Conservation (phyloP, 73 alveolate genomes). For the Effrenium voratum region DNA sequence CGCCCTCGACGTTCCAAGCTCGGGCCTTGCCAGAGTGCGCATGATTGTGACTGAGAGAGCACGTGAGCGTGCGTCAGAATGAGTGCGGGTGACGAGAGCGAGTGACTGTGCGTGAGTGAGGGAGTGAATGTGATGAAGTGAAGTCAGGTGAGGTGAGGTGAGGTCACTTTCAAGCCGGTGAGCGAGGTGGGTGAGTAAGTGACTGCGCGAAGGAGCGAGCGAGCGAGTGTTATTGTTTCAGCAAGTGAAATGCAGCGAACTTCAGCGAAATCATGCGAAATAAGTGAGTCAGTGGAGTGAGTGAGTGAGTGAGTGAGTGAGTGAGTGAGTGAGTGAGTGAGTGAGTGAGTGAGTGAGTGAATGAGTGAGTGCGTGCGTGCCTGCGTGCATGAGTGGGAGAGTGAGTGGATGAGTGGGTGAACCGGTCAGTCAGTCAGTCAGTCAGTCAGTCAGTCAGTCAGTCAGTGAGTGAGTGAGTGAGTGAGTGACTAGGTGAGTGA, state of each 20-base stretch:
- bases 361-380: not conserved
- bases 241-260: not conserved
- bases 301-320: too few species aligned
- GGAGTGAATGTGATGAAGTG: not conserved
- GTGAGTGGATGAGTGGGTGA: too few species aligned
- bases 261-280: too few species aligned
- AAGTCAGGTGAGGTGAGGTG: too few species aligned
- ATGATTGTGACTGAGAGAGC: too few species aligned
- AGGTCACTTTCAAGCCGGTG: too few species aligned
- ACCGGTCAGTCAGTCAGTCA: not conserved
- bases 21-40: too few species aligned
- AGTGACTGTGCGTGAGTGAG: not conserved
- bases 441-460: not conserved
- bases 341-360: not conserved
- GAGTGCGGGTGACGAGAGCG: too few species aligned
- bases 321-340: too few species aligned
- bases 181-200: not conserved
- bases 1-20: too few species aligned
- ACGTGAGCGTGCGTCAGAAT: too few species aligned
- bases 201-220: not conserved
- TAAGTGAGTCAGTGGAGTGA: too few species aligned
- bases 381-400: not conserved
- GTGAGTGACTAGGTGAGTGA: not conserved
- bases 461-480: not conserved
- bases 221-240: not conserved